These are phyloP conservation scores for Thalassiosira mediterranea DNA, from an alignment of 352 stramenopile species.

Conservation along the genomic window DNA sequence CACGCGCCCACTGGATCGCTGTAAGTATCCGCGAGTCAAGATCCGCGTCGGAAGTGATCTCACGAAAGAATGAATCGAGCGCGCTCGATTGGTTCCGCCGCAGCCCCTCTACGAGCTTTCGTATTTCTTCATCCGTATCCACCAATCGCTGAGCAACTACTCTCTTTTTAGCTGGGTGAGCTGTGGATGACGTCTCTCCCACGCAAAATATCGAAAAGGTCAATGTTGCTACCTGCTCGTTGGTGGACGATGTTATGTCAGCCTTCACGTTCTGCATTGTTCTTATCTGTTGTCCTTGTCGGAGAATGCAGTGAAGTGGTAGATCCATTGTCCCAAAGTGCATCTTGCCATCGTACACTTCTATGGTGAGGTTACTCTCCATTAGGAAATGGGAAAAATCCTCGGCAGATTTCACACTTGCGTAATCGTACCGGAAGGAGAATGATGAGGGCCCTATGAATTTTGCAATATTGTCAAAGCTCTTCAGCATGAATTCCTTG, in stretches of 20 bases:
- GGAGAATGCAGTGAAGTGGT: constrained; percentile 37
- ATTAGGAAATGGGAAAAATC: constrained; percentile 29
- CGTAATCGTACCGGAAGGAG: constrained; percentile 41
- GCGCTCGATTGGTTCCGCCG: neutral
- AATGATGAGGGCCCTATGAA: constrained; percentile 28
- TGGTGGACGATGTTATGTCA: constrained; percentile 16
- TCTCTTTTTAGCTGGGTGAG: constrained; percentile 2
- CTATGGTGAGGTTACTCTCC: constrained; percentile 24
- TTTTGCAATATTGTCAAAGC: constrained; percentile 5
- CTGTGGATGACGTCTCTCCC: neutral
- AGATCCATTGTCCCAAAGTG: constrained; percentile 38
- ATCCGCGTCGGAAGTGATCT: constrained; percentile 5
- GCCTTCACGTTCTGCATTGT: constrained; percentile 39
- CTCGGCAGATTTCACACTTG: neutral
- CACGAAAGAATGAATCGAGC: constrained; percentile 1
- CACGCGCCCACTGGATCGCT: constrained; percentile 38
- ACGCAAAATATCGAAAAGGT: neutral
- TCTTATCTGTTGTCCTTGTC: constrained; percentile 29
- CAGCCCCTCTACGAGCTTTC: constrained; percentile 6
- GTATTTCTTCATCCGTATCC: constrained; percentile 26
- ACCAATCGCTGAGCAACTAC: constrained; percentile 24
- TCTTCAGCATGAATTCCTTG: constrained; percentile 2
- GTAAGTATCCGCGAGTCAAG: constrained; percentile 25
- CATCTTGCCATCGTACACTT: constrained; percentile 24
- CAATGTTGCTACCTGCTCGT: neutral